These are phyloP conservation scores for Fusarium anthophilum DNA, from an alignment of 2,329 filamentous ascomycete genomes.

Conservation along the genomic window DNA sequence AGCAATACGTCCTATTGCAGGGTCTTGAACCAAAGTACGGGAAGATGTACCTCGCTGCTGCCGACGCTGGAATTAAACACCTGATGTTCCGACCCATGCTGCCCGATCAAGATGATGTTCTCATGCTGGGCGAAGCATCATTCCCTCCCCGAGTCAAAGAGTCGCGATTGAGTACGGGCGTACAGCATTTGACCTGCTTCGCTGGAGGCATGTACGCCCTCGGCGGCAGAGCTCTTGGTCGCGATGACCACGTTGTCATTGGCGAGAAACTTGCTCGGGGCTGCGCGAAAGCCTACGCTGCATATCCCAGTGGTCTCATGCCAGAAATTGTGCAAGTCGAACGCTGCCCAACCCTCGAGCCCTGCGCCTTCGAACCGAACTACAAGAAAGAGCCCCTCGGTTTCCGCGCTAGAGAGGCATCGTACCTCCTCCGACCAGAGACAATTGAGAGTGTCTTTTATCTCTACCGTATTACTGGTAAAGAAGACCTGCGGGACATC, in stretches of 20 bases:
- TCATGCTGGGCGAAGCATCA: conserved; percentile 62
- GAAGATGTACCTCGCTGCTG: conserved; percentile 53
- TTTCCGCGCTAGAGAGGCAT: conserved; percentile 31
- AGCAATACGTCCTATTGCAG: conserved; percentile 73
- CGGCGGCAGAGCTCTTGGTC: conserved; percentile 64
- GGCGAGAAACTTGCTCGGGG: conserved; percentile 69
- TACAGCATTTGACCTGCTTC: conserved; percentile 71
- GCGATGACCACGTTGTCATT: conserved; percentile 61
- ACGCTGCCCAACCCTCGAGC: conserved; percentile 45
- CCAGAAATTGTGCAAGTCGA: conserved; percentile 66
- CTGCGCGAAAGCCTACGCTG: conserved; percentile 70
- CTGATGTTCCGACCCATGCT: conserved; percentile 75
- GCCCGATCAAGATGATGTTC: conserved; percentile 64
- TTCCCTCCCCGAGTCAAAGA: conserved; percentile 44
- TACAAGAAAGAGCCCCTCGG: conserved; percentile 16
- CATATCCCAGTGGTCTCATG: conserved; percentile 68
- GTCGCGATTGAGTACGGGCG: conserved; percentile 45
- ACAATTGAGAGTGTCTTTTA: conserved; percentile 85
- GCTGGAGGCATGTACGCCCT: conserved; percentile 72
- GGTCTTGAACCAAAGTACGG: conserved; percentile 57
- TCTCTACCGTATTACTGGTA: conserved; percentile 79
- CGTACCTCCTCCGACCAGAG: conserved; percentile 50
- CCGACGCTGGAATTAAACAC: conserved; percentile 66
- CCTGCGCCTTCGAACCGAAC: conserved; percentile 36
- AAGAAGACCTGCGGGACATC: conserved; percentile 69